phyloP scores from a whole-genome alignment of 2,329 filamentous ascomycete genomes.

The Cryphonectria naterciae region DNA sequence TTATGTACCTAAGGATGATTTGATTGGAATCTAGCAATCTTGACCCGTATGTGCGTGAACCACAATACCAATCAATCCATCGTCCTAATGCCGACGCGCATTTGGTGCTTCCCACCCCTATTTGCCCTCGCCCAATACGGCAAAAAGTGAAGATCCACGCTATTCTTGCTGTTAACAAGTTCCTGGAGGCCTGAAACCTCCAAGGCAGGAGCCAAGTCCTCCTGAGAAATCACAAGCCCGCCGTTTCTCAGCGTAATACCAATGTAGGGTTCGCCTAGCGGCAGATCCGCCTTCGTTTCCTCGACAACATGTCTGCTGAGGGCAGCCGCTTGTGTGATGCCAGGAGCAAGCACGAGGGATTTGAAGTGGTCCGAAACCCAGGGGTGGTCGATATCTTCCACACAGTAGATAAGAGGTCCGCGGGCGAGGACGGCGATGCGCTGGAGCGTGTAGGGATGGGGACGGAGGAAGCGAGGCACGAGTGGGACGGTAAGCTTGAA shows the following conservation, averaged over 20 bases:
- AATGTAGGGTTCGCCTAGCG: conserved; percentile 32
- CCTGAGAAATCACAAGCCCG: conserved; percentile 15
- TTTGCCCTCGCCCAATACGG: conserved; percentile 61
- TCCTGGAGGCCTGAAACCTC: conserved; percentile 31
- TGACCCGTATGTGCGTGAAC: not conserved
- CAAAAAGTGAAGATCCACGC: conserved; percentile 50
- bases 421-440: conserved; percentile 55
- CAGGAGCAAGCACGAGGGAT: conserved; percentile 38
- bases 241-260: conserved; percentile 14
- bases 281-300: conserved; percentile 33
- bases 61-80: conserved; percentile 1
- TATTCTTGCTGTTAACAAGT: conserved; percentile 25
- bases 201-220: conserved; percentile 21
- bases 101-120: conserved; percentile 40
- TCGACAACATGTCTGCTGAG: not conserved
- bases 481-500: conserved; percentile 53
- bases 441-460: conserved; percentile 61
- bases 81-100: conserved; percentile 26
- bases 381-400: conserved; percentile 60
- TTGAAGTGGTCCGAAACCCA: conserved; percentile 62
- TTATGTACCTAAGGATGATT: not conserved
- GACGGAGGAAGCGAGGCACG: conserved; percentile 51
- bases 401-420: conserved; percentile 63
- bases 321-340: conserved; percentile 28
- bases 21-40: not conserved